Evolutionary conservation across 148 eudicot genomes (phyloP).

Genomic region (Rhododendron ferrugineum): DNA sequence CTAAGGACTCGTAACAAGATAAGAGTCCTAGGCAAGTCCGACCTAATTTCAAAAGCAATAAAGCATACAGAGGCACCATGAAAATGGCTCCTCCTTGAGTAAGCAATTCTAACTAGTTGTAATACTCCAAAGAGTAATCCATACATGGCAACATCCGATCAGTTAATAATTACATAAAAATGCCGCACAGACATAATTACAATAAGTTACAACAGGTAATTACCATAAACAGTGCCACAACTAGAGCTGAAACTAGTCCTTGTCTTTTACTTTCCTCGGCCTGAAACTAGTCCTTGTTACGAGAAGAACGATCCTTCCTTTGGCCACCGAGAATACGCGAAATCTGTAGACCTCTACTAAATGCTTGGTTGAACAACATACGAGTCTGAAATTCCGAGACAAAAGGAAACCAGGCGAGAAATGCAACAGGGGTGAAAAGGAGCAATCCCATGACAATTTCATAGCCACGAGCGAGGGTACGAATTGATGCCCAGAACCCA

Average conservation of each 20-base stretch:
- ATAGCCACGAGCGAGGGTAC: constrained; percentile 71
- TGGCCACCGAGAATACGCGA: constrained; percentile 86
- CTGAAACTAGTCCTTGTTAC: constrained; percentile 47
- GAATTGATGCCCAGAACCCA: constrained; percentile 69
- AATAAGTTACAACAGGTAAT: neutral
- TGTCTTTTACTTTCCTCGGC: constrained; percentile 20
- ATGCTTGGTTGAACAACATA: constrained; percentile 83
- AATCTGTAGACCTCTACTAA: constrained; percentile 84
- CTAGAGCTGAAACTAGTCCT: constrained; percentile 22
- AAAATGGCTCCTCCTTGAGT: neutral
- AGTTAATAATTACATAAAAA: neutral
- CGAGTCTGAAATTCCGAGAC: constrained; percentile 82
- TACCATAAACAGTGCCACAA: neutral
- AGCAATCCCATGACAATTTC: constrained; percentile 75
- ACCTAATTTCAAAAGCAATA: neutral
- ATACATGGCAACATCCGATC: neutral
- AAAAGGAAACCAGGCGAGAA: constrained; percentile 86
- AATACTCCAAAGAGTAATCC: neutral
- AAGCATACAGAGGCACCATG: neutral
- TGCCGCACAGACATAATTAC: neutral
- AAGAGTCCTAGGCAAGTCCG: neutral
- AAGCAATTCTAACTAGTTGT: neutral
- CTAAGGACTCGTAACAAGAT: neutral
- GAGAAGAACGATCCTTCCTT: constrained; percentile 61
- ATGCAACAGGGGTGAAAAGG: constrained; percentile 78